Percentiles rank a stretch among this genome's conserved stretches.
These are phyloP conservation scores for Fusarium coffeatum DNA, from an alignment of 2,329 filamentous ascomycete species.

Conservation along the genomic window DNA sequence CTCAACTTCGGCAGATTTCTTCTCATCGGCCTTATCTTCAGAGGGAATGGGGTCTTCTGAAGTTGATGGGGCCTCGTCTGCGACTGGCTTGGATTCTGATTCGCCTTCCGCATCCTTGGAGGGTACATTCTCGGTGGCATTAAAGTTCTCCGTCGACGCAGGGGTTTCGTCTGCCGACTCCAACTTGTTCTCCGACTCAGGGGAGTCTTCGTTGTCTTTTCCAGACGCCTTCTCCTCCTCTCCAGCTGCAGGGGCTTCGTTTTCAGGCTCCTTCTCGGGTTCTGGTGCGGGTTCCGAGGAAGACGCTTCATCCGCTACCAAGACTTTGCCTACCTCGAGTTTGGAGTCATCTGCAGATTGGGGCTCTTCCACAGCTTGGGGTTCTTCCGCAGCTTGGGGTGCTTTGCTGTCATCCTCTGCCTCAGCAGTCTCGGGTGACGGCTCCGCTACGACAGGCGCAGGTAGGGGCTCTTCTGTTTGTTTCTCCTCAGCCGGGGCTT, in stretches of 20 bases:
- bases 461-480: not conserved
- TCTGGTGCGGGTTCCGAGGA: not conserved
- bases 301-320: not conserved
- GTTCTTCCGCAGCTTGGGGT: not conserved
- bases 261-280: not conserved
- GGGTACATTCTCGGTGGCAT: not conserved
- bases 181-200: constrained; percentile 1
- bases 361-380: constrained; percentile 1
- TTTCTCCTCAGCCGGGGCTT: not conserved
- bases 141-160: not conserved
- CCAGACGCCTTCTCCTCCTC: not conserved
- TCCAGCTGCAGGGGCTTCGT: not conserved
- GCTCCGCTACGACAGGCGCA: not conserved
- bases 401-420: constrained; percentile 9
- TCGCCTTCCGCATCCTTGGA: not conserved
- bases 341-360: constrained; percentile 2
- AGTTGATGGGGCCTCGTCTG: not conserved
- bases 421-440: constrained; percentile 2
- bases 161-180: not conserved
- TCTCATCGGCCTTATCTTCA: not conserved
- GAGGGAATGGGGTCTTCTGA: not conserved
- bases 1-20: constrained; percentile 1
- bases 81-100: constrained; percentile 1
- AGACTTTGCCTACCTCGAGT: not conserved
- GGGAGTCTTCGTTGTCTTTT: not conserved